Percentiles rank a stretch among this genome's conserved stretches.
Evolutionary conservation across 768 basidiomycete species (phyloP).

Genomic region (Pulveroboletus sp.): DNA sequence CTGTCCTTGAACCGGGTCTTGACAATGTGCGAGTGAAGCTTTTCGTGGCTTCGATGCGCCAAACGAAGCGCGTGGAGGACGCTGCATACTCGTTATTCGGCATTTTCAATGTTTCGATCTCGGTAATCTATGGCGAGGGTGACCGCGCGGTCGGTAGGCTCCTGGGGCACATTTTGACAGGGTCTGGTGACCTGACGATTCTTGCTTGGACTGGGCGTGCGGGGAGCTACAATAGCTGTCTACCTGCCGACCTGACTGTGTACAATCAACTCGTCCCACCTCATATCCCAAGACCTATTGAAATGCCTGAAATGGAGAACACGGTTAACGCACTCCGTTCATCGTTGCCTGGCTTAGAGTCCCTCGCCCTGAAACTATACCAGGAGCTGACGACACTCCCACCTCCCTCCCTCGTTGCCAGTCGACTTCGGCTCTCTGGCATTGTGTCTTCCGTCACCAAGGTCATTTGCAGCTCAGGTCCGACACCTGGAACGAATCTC

Average conservation of each 20-base stretch:
- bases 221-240: conserved; percentile 3
- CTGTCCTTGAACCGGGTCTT: conserved; percentile 5
- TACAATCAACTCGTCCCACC: background rate
- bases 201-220: conserved; percentile 16
- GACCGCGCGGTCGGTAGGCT: conserved; percentile 9
- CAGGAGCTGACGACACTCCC: too few relatives aligned
- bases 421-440: too few relatives aligned
- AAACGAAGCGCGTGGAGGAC: conserved; percentile 1
- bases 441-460: too few relatives aligned
- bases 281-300: background rate
- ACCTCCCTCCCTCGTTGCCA: too few relatives aligned
- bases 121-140: conserved; percentile 13
- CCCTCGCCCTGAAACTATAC: too few relatives aligned
- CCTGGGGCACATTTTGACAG: conserved; percentile 12
- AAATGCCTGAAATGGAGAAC: too few relatives aligned
- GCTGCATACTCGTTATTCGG: conserved; percentile 14
- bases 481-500: too few relatives aligned
- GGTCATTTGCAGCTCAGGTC: too few relatives aligned
- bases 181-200: conserved; percentile 7
- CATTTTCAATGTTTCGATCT: conserved; percentile 9
- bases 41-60: conserved; percentile 8
- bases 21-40: conserved; percentile 17
- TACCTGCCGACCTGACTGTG: background rate
- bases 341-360: too few relatives aligned
- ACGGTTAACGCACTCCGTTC: too few relatives aligned